phyloP scores from a whole-genome alignment of 441 rosid genomes.

The Adansonia grandidieri region DNA sequence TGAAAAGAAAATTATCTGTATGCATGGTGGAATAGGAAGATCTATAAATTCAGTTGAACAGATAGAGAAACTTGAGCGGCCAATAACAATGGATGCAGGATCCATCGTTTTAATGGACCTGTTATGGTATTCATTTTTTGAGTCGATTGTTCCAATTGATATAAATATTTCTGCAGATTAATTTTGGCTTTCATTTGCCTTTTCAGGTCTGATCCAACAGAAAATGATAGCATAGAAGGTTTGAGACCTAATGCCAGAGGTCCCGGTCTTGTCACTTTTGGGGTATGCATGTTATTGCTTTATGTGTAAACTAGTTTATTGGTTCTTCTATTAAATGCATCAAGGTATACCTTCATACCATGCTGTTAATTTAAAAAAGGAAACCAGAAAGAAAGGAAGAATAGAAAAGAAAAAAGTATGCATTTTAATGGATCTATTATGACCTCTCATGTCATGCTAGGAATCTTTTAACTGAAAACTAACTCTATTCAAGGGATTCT shows the following conservation, averaged over 20 bases:
- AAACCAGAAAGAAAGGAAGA: neutral
- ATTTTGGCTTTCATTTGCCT: constrained; percentile 16
- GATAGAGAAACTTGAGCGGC: constrained; percentile 94
- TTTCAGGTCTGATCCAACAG: constrained; percentile 98
- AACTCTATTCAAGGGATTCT: neutral
- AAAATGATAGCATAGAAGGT: constrained; percentile 94
- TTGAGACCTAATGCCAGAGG: constrained; percentile 99
- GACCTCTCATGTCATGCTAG: neutral
- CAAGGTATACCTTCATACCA: neutral
- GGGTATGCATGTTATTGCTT: constrained; percentile 55
- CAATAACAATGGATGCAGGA: constrained; percentile 99
- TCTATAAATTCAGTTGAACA: constrained; percentile 94
- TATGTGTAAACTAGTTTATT: constrained; percentile 2
- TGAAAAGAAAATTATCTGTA: constrained; percentile 97
- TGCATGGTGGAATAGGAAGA: constrained; percentile 99
- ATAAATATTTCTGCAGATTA: constrained; percentile 3
- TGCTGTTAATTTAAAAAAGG: neutral
- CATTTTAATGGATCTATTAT: neutral
- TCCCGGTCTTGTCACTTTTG: constrained; percentile 98
- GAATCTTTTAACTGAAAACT: neutral
- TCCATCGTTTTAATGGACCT: constrained; percentile 95
- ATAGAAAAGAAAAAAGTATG: neutral
- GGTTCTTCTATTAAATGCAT: neutral
- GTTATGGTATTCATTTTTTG: constrained; percentile 58
- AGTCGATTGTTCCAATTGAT: constrained; percentile 23